A percentile compares a stretch with the other conserved stretches of the same genome.
Conservation (phyloP, 2,329 filamentous ascomycete species). For the Verticillium nubilum region DNA sequence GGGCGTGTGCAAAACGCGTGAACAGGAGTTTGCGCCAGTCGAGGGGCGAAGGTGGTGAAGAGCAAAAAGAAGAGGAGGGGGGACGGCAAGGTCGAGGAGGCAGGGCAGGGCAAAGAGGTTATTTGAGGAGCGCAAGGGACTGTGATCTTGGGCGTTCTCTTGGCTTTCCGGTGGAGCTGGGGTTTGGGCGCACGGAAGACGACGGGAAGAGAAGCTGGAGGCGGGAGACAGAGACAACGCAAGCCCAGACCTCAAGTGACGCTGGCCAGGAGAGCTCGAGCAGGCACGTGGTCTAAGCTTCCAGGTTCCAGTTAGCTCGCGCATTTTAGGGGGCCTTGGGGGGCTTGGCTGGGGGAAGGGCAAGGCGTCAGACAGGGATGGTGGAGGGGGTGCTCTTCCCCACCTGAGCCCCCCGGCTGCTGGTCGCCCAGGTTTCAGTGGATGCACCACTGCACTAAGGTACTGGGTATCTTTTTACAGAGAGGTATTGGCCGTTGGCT, state of each 20-base stretch:
- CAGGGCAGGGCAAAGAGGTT: neutral
- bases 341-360: neutral
- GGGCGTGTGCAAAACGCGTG: neutral
- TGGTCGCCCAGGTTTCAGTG: neutral
- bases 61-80: neutral
- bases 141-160: conserved; percentile 1
- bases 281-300: neutral
- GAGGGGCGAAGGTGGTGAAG: neutral
- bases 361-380: neutral
- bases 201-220: neutral
- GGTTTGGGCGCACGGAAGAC: neutral
- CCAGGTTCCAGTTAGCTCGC: neutral
- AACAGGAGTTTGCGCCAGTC: neutral
- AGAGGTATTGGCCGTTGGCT: neutral
- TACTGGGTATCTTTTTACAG: neutral
- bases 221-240: neutral
- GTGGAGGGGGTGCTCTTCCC: neutral
- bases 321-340: neutral
- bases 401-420: neutral
- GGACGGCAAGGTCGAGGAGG: neutral
- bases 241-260: neutral
- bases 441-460: neutral
- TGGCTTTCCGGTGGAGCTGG: conserved; percentile 3
- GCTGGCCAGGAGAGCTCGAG: neutral
- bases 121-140: neutral